Percentiles rank a stretch among this genome's conserved stretches.
These are phyloP conservation scores for Diaporthe nobilis DNA, from an alignment of 2,329 filamentous ascomycete species.

Conservation along the genomic window DNA sequence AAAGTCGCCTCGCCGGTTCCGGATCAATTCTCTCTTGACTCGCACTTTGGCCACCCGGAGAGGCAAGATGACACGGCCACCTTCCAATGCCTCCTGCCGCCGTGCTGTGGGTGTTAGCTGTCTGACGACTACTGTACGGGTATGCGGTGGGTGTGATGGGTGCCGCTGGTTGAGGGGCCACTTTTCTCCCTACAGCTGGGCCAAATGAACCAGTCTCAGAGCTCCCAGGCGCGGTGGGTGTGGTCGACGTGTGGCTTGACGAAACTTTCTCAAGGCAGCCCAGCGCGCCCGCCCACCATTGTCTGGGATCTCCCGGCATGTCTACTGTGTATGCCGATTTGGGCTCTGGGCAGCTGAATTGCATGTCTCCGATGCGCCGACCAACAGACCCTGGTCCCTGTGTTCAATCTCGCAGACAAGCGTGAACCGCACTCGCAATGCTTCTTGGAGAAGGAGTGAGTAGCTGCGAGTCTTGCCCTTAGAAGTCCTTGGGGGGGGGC, in stretches of 20 bases:
- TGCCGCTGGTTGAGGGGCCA: slow-evolving; percentile 26
- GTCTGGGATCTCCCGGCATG: slow-evolving; percentile 34
- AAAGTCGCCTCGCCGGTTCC: slow-evolving; percentile 37
- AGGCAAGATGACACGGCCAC: slow-evolving; percentile 23
- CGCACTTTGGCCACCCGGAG: slow-evolving; percentile 33
- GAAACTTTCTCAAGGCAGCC: slow-evolving; percentile 32
- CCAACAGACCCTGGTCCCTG: slow-evolving; percentile 25
- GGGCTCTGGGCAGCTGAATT: slow-evolving; percentile 27
- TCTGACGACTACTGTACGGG: slow-evolving; percentile 17
- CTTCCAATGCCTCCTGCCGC: not conserved
- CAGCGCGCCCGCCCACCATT: slow-evolving; percentile 8
- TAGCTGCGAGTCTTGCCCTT: slow-evolving; percentile 13
- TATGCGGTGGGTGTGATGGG: slow-evolving; percentile 26
- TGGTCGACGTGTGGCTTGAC: slow-evolving; percentile 27
- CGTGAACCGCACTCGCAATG: slow-evolving; percentile 17
- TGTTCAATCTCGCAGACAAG: slow-evolving; percentile 24
- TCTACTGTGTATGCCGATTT: slow-evolving; percentile 26
- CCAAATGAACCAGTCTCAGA: slow-evolving; percentile 31
- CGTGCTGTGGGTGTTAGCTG: slow-evolving; percentile 3
- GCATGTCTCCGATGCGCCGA: slow-evolving; percentile 24
- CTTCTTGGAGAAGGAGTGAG: slow-evolving; percentile 12
- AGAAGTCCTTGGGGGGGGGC: not conserved
- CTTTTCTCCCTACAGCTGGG: slow-evolving; percentile 31
- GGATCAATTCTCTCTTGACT: slow-evolving; percentile 34
- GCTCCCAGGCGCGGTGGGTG: slow-evolving; percentile 23